These are phyloP conservation scores for Bolboschoenus planiculmis DNA, from an alignment of 176 grass and related monocot species.

Conservation along the genomic window DNA sequence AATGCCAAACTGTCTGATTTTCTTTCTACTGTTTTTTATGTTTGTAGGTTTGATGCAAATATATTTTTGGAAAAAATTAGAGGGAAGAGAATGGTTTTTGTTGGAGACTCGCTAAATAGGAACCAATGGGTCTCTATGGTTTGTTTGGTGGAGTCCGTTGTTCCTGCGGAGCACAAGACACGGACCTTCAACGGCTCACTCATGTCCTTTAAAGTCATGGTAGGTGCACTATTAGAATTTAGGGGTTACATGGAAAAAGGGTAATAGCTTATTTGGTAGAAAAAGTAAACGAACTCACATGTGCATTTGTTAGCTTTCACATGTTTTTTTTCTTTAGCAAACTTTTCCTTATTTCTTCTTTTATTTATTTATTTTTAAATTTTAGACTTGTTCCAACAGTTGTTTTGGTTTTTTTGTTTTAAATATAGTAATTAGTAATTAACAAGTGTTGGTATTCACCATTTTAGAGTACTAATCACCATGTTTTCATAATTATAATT, in stretches of 20 bases:
- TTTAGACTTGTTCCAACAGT: not conserved
- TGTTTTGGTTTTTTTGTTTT: not conserved
- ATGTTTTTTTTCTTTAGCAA: not conserved
- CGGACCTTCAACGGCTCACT: constrained; percentile 51
- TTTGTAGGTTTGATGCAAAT: constrained; percentile 65
- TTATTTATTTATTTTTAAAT: not conserved
- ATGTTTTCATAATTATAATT: constrained; percentile 5
- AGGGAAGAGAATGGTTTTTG: constrained; percentile 76
- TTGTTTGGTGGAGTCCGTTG: constrained; percentile 73
- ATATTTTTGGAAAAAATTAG: constrained; percentile 54
- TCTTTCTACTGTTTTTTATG: not conserved
- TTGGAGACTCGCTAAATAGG: constrained; percentile 85
- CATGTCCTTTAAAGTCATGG: constrained; percentile 69
- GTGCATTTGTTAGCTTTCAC: constrained; percentile 8
- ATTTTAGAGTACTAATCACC: not conserved
- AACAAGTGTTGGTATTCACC: no score
- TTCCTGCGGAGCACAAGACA: constrained; percentile 41
- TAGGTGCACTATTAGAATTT: constrained; percentile 21
- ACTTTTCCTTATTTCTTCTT: not conserved
- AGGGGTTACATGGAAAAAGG: not conserved
- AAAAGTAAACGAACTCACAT: constrained; percentile 1
- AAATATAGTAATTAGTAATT: no score
- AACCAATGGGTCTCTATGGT: constrained; percentile 95
- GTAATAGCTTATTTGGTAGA: constrained; percentile 4
- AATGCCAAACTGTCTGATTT: not conserved